Conservation (phyloP, 768 basidiomycete species). For the Serendipita sp. region DNA sequence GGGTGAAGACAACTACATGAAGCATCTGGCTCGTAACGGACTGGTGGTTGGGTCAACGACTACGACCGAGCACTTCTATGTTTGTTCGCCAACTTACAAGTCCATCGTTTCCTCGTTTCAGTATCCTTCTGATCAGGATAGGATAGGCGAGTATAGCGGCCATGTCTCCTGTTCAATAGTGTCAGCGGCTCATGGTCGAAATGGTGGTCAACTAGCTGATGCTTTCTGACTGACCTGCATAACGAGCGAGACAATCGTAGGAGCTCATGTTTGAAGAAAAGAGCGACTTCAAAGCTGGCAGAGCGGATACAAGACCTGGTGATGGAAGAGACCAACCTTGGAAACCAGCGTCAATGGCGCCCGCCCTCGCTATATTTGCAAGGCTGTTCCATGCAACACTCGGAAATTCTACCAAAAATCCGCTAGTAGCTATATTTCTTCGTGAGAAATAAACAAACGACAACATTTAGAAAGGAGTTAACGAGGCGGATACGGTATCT, state of each 20-base stretch:
- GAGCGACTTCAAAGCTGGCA: too few relatives aligned
- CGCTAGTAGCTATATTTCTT: too few relatives aligned
- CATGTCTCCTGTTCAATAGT: background rate
- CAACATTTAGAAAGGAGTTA: too few relatives aligned
- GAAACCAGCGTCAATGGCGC: too few relatives aligned
- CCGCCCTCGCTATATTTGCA: too few relatives aligned
- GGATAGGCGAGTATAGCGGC: background rate
- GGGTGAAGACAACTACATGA: background rate
- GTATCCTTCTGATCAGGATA: background rate
- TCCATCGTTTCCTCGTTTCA: background rate
- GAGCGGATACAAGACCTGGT: too few relatives aligned
- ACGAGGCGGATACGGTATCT: background rate
- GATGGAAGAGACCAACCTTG: too few relatives aligned
- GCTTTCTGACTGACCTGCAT: background rate
- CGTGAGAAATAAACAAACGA: too few relatives aligned
- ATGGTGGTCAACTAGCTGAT: background rate
- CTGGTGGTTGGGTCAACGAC: background rate
- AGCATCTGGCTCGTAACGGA: background rate
- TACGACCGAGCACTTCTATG: background rate
- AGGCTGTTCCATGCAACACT: too few relatives aligned
- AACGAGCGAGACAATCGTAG: background rate
- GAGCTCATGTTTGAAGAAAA: background rate
- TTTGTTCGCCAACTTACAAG: background rate
- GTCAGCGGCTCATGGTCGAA: background rate
- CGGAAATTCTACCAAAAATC: too few relatives aligned